Evolutionary conservation across 176 grass and related monocot genomes (phyloP), one percentile per base, ranked within the genome.

Genomic region (Paspalum vaginatum): DNA sequence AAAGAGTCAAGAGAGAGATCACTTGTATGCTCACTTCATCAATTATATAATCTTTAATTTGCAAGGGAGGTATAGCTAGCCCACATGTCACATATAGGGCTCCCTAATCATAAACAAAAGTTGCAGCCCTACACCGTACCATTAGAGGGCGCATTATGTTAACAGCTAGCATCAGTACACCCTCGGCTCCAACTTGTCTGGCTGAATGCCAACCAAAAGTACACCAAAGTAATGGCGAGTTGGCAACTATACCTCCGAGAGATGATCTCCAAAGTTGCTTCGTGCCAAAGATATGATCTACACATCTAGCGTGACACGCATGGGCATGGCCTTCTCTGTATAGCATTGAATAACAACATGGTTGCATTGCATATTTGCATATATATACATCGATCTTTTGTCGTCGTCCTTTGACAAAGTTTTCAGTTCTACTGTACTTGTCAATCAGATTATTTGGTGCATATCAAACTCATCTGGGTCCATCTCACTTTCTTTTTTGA

Each of bases 241-340:
- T 54, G 81, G 42, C 68, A 74, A 76, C 53, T 65, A 68, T 65
- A 68, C 45, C 67, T 22, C 61, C n/a, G n/a, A n/a, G n/a, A 6
- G 37, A 81, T 53, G 45, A 80, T 54, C 50, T 88, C 32, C 25
- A 41, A 55, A 85, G 83, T 79, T 79, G 74, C 86, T 88, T 79
- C 79, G 7, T 61, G 83, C 79, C 60, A 80, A 91, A 81, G 81
- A 83, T 81, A 89, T 64, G 83, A 78, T 76, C 83, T 89, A 80
- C 37, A 2, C 0, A 75, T 38, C 75, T 79, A 83, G 81, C 9
- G 22, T 80, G 55, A 72, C 72, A 85, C 48, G 78, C 77, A n/a
- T 81, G 48, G 45, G 5, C 63, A 27, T 41, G 11, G 2, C 5
- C 49, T 81, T 72, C 1, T 27, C 27, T 11, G 3, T 32, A 60